Percentiles rank a stretch among this genome's conserved stretches.
Conservation (phyloP, 2,329 filamentous ascomycete species). For the Colletotrichum caudatum region DNA sequence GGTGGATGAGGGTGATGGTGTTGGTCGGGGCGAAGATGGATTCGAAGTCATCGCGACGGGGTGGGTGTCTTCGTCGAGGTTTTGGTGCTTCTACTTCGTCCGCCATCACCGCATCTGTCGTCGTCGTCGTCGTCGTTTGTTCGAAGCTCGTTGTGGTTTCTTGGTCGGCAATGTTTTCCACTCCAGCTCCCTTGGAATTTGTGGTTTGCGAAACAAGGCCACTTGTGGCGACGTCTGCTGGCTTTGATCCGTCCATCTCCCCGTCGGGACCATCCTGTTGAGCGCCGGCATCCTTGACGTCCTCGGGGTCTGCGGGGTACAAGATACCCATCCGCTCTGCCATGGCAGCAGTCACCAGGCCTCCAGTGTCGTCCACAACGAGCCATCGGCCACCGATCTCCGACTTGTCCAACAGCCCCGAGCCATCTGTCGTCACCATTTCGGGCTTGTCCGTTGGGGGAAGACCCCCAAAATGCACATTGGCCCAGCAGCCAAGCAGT, state of each 20-base stretch:
- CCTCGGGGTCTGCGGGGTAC: constrained; percentile 57
- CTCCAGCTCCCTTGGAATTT: constrained; percentile 6
- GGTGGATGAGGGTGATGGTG: constrained; percentile 83
- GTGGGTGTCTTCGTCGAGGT: constrained; percentile 22
- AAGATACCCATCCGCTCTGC: constrained; percentile 91
- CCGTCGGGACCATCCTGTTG: constrained; percentile 38
- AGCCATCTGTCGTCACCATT: constrained; percentile 49
- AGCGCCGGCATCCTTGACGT: constrained; percentile 47
- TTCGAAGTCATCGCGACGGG: constrained; percentile 62
- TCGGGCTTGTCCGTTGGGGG: constrained; percentile 47
- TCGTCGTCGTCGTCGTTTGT: constrained; percentile 17
- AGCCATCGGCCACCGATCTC: constrained; percentile 71
- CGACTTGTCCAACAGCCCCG: constrained; percentile 80
- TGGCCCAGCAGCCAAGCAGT: constrained; percentile 87
- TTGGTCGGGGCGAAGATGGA: constrained; percentile 77
- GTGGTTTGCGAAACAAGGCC: background rate
- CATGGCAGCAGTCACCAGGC: constrained; percentile 83
- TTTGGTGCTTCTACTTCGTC: constrained; percentile 19
- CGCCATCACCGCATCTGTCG: constrained; percentile 14
- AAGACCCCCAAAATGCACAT: constrained; percentile 79
- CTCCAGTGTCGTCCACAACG: constrained; percentile 88
- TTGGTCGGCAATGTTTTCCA: background rate
- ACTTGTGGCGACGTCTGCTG: constrained; percentile 3
- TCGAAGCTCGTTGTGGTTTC: constrained; percentile 9
- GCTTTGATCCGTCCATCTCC: constrained; percentile 23